phyloP scores from a whole-genome alignment of 2,329 filamentous ascomycete genomes.

The Trichoderma asperellum region DNA sequence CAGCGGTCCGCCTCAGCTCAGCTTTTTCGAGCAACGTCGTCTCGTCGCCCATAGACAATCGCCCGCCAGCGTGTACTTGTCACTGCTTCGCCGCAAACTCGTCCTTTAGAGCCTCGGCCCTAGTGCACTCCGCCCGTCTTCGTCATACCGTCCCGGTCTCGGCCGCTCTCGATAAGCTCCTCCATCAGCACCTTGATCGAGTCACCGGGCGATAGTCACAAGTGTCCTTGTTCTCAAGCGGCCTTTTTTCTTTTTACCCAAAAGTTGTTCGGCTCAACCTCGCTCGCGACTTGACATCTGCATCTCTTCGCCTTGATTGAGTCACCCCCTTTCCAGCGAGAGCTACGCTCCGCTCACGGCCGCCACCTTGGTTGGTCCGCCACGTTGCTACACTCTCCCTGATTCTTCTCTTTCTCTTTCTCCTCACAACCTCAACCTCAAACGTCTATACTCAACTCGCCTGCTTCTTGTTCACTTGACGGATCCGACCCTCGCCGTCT shows the following conservation, averaged over 20 bases:
- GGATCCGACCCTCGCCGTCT: conserved; percentile 40
- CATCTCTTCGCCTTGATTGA: conserved; percentile 33
- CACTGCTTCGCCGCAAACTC: conserved; percentile 20
- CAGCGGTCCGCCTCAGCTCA: conserved; percentile 6
- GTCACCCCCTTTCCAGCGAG: conserved; percentile 35
- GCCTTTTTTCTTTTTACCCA: conserved; percentile 6
- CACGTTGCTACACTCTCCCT: conserved; percentile 29
- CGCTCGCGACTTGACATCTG: not conserved
- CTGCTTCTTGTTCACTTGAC: conserved; percentile 29
- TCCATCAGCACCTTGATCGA: conserved; percentile 4
- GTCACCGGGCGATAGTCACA: conserved; percentile 29
- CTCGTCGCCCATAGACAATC: not conserved
- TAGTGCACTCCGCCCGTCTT: conserved; percentile 11
- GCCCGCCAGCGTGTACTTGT: conserved; percentile 8
- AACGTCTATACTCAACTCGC: conserved; percentile 19
- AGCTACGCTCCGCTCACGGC: conserved; percentile 40
- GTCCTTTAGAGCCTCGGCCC: conserved; percentile 19
- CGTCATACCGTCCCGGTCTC: conserved; percentile 29
- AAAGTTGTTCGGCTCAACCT: conserved; percentile 35
- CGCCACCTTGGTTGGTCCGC: conserved; percentile 36
- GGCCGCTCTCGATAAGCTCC: conserved; percentile 24
- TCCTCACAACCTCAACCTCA: conserved; percentile 1
- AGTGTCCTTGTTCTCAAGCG: conserved; percentile 32
- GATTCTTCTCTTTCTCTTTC: not conserved
- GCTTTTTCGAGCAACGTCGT: not conserved